These are phyloP conservation scores for Nannochloropsis salina DNA, from an alignment of 108 stramenopile genomes.

Conservation along the genomic window DNA sequence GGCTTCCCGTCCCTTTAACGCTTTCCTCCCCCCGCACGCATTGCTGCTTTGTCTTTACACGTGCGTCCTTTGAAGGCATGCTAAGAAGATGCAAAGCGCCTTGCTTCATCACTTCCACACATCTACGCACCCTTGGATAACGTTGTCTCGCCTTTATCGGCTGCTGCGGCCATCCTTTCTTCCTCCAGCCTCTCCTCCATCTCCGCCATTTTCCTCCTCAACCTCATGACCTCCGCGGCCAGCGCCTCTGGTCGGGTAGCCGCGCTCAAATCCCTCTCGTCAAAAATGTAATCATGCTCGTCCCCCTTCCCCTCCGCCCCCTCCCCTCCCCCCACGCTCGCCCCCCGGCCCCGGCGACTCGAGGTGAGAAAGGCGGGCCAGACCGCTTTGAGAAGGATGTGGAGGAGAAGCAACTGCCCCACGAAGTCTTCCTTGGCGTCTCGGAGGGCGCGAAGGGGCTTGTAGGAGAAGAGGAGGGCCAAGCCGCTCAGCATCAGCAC, in stretches of 20 bases:
- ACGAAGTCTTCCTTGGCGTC: not conserved
- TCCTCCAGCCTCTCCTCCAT: conserved; percentile 9
- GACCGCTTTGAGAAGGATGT: not conserved
- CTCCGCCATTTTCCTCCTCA: conserved; percentile 19
- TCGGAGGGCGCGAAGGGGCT: not conserved
- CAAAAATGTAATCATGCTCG: not conserved
- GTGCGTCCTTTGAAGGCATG: too few species aligned
- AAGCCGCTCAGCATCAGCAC: not conserved
- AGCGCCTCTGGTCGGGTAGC: conserved; percentile 8
- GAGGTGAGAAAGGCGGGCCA: not conserved
- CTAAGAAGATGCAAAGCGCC: too few species aligned
- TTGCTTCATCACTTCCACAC: too few species aligned
- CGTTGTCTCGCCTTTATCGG: not conserved
- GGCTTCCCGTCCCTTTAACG: too few species aligned
- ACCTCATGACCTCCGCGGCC: conserved; percentile 6
- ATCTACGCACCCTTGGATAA: too few species aligned
- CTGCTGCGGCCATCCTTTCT: not conserved
- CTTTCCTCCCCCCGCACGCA: too few species aligned
- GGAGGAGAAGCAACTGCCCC: not conserved
- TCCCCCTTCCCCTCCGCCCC: not conserved
- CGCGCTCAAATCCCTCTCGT: conserved; percentile 6
- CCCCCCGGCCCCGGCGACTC: not conserved
- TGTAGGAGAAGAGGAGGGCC: conserved; percentile 1
- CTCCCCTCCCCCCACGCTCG: not conserved
- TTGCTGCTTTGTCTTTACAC: too few species aligned